Percentiles rank a stretch among this genome's conserved stretches.
Evolutionary conservation across 2,329 filamentous ascomycete species (phyloP).

Genomic region (Scopulariopsis brevicaulis): DNA sequence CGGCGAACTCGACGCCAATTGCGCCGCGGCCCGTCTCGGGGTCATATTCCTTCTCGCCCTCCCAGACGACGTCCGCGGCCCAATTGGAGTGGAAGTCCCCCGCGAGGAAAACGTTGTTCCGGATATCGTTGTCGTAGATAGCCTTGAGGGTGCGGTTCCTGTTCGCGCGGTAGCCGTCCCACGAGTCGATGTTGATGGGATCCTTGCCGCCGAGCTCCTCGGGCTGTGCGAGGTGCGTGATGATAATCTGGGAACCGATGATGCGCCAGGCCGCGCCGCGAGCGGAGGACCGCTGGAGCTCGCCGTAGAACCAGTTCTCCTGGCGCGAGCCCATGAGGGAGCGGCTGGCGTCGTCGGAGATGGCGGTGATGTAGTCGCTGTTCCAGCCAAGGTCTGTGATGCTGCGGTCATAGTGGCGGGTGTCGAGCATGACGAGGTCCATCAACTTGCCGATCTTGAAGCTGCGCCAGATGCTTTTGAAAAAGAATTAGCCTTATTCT

Average conservation of each 20-base stretch:
- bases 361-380: slow-evolving; percentile 46
- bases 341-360: slow-evolving; percentile 52
- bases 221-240: slow-evolving; percentile 37
- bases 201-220: slow-evolving; percentile 11
- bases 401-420: slow-evolving; percentile 55
- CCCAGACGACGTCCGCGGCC: slow-evolving; percentile 48
- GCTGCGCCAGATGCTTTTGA: slow-evolving; percentile 52
- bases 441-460: slow-evolving; percentile 56
- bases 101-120: slow-evolving; percentile 62
- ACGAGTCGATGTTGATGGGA: not conserved
- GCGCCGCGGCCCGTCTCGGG: slow-evolving; percentile 38
- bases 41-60: slow-evolving; percentile 41
- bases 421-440: slow-evolving; percentile 61
- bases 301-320: slow-evolving; percentile 63
- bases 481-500: too few species aligned
- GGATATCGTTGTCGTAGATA: slow-evolving; percentile 55
- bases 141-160: slow-evolving; percentile 58
- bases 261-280: slow-evolving; percentile 60
- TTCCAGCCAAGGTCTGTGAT: slow-evolving; percentile 48
- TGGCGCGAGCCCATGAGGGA: slow-evolving; percentile 62
- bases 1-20: slow-evolving; percentile 54
- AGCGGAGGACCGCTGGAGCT: slow-evolving; percentile 42
- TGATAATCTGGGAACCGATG: slow-evolving; percentile 60
- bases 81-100: slow-evolving; percentile 61
- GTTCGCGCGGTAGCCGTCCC: slow-evolving; percentile 54